Base-by-base conservation (phyloP, 2,329 filamentous ascomycete species). In the Nemania serpens region DNA sequence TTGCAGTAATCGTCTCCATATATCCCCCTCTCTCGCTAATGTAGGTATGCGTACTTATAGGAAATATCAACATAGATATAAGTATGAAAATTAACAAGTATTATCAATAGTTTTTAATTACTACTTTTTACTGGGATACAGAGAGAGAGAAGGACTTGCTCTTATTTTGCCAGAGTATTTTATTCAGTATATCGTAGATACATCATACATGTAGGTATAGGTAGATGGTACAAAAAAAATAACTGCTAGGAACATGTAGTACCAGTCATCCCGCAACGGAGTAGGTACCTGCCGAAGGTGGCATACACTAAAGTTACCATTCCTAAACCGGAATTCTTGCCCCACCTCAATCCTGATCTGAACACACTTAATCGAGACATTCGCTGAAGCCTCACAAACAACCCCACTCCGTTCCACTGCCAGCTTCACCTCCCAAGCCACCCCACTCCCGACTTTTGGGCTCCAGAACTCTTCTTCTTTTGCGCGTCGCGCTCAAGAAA, bases 311-410 rank as follows among this genome's bases (percentile, higher is more conserved):
- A 33, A 48, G 20, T 5, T 34, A 22, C 45, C 25, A 48, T 63
- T 54, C 62, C 59, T 60, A 58, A 54, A 55, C 42, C 41, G 54
- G 52, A 42, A 51, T 51, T 36, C 29, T 41, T 63, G 60, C 50
- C 54, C 60, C 60, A 55, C 63, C 39, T 56, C 53, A 58, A 58
- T 63, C 54, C 58, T 63, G 53, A 58, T 63, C 54, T 41, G 45
- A 55, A 54, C 47, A 48, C 56, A 54, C 59, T 55, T 47, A 45
- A 65, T 65, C 54, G 51, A 65, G 57, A 60, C 58, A 48, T 49
- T 56, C 55, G 61, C 61, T 55, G 58, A 64, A 63, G 58, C 61
- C 63, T 64, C 63, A 62, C 55, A 29, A 48, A 49, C 13, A 51
- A 62, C 61, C 63, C 63, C 61, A 58, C 61, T 37, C 36, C 34